phyloP scores from a whole-genome alignment of 768 basidiomycete species.

The Rubroboletus pulcherrimus region DNA sequence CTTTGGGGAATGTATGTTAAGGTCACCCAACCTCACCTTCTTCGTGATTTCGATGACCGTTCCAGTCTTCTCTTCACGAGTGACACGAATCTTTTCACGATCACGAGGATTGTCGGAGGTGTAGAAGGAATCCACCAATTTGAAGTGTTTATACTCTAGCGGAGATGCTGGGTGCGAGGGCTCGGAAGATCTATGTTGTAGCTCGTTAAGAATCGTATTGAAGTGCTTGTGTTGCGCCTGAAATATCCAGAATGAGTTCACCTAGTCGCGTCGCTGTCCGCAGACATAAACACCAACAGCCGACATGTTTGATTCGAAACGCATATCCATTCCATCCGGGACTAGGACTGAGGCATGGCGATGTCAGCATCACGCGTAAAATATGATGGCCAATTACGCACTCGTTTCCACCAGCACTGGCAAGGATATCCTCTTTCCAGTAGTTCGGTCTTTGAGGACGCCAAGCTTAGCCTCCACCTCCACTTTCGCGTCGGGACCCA shows the following conservation, averaged over 20 bases:
- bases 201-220: conserved; percentile 82
- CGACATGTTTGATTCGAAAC: conserved; percentile 94
- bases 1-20: conserved; percentile 86
- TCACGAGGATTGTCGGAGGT: conserved; percentile 35
- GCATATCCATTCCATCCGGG: conserved; percentile 57
- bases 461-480: conserved; percentile 95
- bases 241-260: conserved; percentile 13
- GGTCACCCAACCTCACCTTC: conserved; percentile 80
- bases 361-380: conserved; percentile 2
- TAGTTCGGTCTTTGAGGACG: conserved; percentile 54
- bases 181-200: conserved; percentile 54
- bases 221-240: conserved; percentile 86
- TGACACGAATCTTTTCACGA: conserved; percentile 72
- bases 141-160: conserved; percentile 72
- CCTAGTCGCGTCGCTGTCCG: conserved; percentile 1
- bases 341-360: conserved; percentile 52
- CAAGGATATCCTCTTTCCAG: conserved; percentile 56
- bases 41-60: conserved; percentile 62
- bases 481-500: conserved; percentile 47
- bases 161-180: conserved; percentile 52
- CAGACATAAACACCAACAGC: conserved; percentile 47
- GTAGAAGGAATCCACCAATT: conserved; percentile 80
- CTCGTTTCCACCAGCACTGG: conserved; percentile 84
- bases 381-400: conserved; percentile 37
- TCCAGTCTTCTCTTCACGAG: conserved; percentile 72